A percentile compares a stretch with the other conserved stretches of the same genome.
phyloP scores from a whole-genome alignment of 495 filamentous ascomycete genomes.

The Podospora appendiculata region DNA sequence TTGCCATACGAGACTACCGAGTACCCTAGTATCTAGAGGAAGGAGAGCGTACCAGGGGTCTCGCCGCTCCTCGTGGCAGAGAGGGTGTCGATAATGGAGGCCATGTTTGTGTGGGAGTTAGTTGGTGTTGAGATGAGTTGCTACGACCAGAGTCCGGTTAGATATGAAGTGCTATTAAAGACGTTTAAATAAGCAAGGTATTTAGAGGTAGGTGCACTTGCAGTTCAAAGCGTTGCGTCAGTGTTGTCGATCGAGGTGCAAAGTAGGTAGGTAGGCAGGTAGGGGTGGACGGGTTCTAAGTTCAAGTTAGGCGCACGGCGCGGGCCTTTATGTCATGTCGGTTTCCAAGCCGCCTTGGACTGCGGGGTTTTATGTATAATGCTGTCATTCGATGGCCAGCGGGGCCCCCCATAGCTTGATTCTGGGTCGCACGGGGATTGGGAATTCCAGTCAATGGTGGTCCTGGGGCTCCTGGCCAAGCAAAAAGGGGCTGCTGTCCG shows the following conservation, averaged over 20 bases:
- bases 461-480: not conserved
- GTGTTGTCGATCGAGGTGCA: not conserved
- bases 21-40: not conserved
- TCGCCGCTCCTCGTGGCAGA: conserved; percentile 16
- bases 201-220: too few species aligned
- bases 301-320: not conserved
- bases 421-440: not conserved
- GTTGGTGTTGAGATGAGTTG: not conserved
- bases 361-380: not conserved
- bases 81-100: conserved; percentile 15
- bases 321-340: not conserved
- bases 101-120: conserved; percentile 3
- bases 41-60: conserved; percentile 9
- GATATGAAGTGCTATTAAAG: not conserved
- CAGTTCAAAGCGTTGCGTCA: too few species aligned
- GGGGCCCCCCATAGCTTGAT: not conserved
- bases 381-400: not conserved
- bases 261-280: not conserved
- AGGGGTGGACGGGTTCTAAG: not conserved
- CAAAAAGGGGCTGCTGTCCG: not conserved
- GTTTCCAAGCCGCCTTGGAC: not conserved
- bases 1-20: not conserved
- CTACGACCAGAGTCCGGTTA: not conserved
- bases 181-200: not conserved
- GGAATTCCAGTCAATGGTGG: not conserved